Evolutionary conservation across 2,329 filamentous ascomycete species (phyloP), one percentile per base, ranked within the genome.

Genomic region (Monilinia laxa): DNA sequence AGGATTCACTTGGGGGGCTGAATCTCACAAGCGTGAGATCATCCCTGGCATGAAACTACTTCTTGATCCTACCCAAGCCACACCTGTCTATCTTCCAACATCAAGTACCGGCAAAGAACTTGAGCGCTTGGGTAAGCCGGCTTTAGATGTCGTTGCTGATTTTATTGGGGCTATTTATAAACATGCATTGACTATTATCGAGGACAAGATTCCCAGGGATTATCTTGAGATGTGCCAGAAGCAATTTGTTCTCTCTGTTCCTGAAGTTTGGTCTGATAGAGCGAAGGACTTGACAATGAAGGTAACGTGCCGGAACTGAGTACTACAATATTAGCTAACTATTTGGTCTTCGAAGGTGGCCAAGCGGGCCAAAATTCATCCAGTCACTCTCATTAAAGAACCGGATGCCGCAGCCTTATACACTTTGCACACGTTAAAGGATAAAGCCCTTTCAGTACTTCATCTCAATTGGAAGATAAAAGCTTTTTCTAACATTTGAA

Each of bases 251-350:
- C 76, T 87, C 25, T 85, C 85, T 0, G 84, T 87, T 0, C 85
- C 85, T 0, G 84, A 84, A 6, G 83, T 87, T 10, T 87, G 85
- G 85, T 83, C 81, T 49, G 83, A 85, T 55, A 77, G 77, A 6
- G 83, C 84, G 40, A 85, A 84, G 62, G 78, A 83, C 53, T 80
- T 80, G 47, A 86, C 83, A 1, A 7, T 20, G 18, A 16, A 69
- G 31, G 31, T 35, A 35, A 35, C 31, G 31, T 35, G 7, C 7
- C 31, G 7, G 31, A 35, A 3, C 31, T 35, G 5, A 35, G 31
- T 35, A 35, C 31, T 35, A 35, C 31, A 35, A 35, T 35, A 35
- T 35, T 7, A 35, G 5, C 31, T 7, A 35, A 35, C 31, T 6
- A 35, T 9, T 35, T 6, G 31, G 31, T 35, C 31, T 35, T 35